Conservation (phyloP, 1,284 basidiomycete genomes). For the Tranzscheliella williamsii region DNA sequence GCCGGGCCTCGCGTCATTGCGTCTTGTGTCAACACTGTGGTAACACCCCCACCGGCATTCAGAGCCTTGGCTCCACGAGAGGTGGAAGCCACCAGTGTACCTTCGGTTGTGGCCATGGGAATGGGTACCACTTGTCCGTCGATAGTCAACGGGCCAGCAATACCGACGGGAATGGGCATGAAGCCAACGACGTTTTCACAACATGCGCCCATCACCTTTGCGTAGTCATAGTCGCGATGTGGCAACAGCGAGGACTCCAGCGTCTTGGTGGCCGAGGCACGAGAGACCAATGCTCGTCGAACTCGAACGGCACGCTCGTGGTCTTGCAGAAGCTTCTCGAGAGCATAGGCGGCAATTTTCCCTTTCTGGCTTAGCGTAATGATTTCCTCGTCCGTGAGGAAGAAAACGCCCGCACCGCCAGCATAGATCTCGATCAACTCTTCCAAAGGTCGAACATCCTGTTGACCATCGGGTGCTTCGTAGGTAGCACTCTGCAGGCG, state of each 20-base stretch:
- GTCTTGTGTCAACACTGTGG: slow-evolving; percentile 88
- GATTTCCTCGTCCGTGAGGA: slow-evolving; percentile 89
- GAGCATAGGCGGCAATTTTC: slow-evolving; percentile 88
- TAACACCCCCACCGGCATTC: slow-evolving; percentile 92
- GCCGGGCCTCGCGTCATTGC: slow-evolving; percentile 98
- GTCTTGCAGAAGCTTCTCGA: slow-evolving; percentile 90
- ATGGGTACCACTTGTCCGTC: slow-evolving; percentile 85
- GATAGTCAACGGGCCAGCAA: slow-evolving; percentile 91
- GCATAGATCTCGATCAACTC: slow-evolving; percentile 85
- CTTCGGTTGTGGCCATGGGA: slow-evolving; percentile 99
- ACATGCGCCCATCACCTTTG: slow-evolving; percentile 91
- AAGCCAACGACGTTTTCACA: slow-evolving; percentile 99
- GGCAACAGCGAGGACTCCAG: slow-evolving; percentile 84
- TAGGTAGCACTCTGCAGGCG: slow-evolving; percentile 30
- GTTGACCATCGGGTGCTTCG: slow-evolving; percentile 37
- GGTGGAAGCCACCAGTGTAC: slow-evolving; percentile 94
- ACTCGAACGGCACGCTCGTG: slow-evolving; percentile 84
- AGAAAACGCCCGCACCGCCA: slow-evolving; percentile 68
- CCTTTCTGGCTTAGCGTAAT: slow-evolving; percentile 86
- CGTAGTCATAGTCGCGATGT: slow-evolving; percentile 86
- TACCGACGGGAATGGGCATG: slow-evolving; percentile 92
- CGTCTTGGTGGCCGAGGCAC: slow-evolving; percentile 80
- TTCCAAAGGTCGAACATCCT: slow-evolving; percentile 66
- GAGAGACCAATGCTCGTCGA: slow-evolving; percentile 86
- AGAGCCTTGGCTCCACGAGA: slow-evolving; percentile 97